Conservation (phyloP, 306 rosid genomes). For the Glycyrrhiza uralensis region DNA sequence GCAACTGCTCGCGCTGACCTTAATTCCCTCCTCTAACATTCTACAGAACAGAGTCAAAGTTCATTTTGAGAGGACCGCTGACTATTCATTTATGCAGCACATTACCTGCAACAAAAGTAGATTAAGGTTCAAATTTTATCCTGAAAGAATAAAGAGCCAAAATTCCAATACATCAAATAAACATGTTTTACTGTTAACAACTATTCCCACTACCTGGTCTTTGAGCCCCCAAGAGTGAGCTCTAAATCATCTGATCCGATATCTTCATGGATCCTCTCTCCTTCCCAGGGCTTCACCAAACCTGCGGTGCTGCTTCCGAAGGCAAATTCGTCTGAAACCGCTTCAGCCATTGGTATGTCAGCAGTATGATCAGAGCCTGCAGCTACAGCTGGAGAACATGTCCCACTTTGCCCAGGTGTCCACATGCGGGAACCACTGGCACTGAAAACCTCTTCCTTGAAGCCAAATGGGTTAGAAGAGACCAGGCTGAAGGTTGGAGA, state of each 20-base stretch:
- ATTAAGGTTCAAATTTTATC: slow-evolving; percentile 5
- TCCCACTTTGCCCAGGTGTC: slow-evolving; percentile 91
- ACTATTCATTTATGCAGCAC: slow-evolving; percentile 21
- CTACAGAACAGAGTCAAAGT: slow-evolving; percentile 33
- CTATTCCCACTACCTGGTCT: slow-evolving; percentile 50
- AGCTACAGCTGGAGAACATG: slow-evolving; percentile 84
- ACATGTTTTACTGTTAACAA: background rate
- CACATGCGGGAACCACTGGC: slow-evolving; percentile 76
- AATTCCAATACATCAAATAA: background rate
- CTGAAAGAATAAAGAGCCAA: background rate
- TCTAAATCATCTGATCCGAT: slow-evolving; percentile 80
- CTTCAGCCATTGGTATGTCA: slow-evolving; percentile 78
- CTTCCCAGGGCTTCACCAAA: slow-evolving; percentile 84
- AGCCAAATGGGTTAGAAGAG: slow-evolving; percentile 75
- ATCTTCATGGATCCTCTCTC: slow-evolving; percentile 82
- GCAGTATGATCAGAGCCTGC: slow-evolving; percentile 73
- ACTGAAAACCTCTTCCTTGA: slow-evolving; percentile 58
- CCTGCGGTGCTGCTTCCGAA: slow-evolving; percentile 67
- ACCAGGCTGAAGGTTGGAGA: slow-evolving; percentile 88
- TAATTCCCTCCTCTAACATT: slow-evolving; percentile 24
- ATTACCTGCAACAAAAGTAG: slow-evolving; percentile 43
- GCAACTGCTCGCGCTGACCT: slow-evolving; percentile 37
- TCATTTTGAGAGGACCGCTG: slow-evolving; percentile 17
- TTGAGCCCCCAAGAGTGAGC: slow-evolving; percentile 89
- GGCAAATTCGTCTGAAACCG: slow-evolving; percentile 73